Base-by-base conservation (phyloP, 1,284 basidiomycete species). In the Austropuccinia psidii region DNA sequence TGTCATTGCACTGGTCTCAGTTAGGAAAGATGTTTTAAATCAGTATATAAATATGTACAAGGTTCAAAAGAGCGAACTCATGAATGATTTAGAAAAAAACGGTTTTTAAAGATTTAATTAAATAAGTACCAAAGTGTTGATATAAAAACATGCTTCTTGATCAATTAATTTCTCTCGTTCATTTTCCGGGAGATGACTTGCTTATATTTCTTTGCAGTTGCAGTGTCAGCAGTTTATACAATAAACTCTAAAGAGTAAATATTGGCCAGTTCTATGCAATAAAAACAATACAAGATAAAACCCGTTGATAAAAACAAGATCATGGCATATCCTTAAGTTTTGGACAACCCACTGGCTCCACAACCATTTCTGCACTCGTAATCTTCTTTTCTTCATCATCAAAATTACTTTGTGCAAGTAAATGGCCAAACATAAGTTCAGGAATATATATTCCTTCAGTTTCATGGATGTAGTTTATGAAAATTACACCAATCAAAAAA, bases 321-420 rank as follows among this genome's bases (percentile, higher is more conserved):
- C 29, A n/a, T n/a, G n/a, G n/a, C n/a, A n/a, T n/a, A n/a, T n/a
- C n/a, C n/a, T n/a, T n/a, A n/a, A n/a, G n/a, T n/a, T n/a, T n/a
- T n/a, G n/a, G 15, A 61, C 21, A 27, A 49, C 54, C 39, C n/a
- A 70, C 68, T 97, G 66, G 96, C 96, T 80, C 96, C 96, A 79
- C 93, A 98, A 80, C 96, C 96, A 80, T 98, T 99, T 79, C 96
- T 87, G 82, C 96, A 83, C 96, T 96, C 2, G 77, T 77, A 0
- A 93, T 97, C 60, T 98, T 86, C 83, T 98, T 98, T 85, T 94
- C 97, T 83, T 98, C 94, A 81, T 94, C 91, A 80, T 99, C 95
- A 80, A 97, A 98, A 83, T 98, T 98, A 73, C 93, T 96, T 24
- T 91, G 93, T 0, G 96, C 93, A 52, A 98, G 86, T 11, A 79